These are phyloP conservation scores for Arachnomyces sp. DNA, from an alignment of 2,329 filamentous ascomycete species.

Conservation along the genomic window DNA sequence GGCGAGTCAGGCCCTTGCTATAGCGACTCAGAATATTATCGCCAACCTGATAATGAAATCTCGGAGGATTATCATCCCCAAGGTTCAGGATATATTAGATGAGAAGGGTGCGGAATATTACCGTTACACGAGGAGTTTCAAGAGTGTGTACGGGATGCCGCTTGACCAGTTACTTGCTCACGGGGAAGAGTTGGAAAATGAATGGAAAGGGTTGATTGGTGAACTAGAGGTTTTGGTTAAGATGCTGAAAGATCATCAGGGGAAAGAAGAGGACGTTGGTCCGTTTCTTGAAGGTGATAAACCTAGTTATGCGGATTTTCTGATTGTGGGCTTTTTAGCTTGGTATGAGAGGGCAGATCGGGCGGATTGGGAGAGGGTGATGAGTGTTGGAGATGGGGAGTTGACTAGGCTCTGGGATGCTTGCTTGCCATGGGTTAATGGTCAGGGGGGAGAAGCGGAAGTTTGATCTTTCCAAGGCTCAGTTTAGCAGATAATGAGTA, in stretches of 20 bases:
- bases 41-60: conserved; percentile 11
- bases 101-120: conserved; percentile 29
- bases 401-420: conserved; percentile 9
- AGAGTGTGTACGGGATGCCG: conserved; percentile 22
- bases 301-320: conserved; percentile 11
- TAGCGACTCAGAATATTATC: conserved; percentile 18
- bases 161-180: conserved; percentile 26
- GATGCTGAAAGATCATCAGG: conserved; percentile 18
- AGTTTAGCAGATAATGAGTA: too few species aligned
- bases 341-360: conserved; percentile 9
- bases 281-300: conserved; percentile 12
- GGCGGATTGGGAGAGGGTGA: conserved; percentile 6
- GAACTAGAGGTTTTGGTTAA: conserved; percentile 20
- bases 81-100: conserved; percentile 28
- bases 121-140: conserved; percentile 23
- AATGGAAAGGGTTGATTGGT: conserved; percentile 15
- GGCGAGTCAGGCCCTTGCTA: conserved; percentile 22
- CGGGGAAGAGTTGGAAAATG: conserved; percentile 6
- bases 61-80: conserved; percentile 25
- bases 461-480: too few species aligned
- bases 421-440: conserved; percentile 8
- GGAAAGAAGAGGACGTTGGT: conserved; percentile 1
- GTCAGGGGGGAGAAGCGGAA: conserved; percentile 6
- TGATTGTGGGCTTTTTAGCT: conserved; percentile 7
- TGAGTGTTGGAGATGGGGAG: conserved; percentile 8